These are phyloP conservation scores for Saururus chinensis DNA, from an alignment of 164 flowering plant species.

Conservation along the genomic window DNA sequence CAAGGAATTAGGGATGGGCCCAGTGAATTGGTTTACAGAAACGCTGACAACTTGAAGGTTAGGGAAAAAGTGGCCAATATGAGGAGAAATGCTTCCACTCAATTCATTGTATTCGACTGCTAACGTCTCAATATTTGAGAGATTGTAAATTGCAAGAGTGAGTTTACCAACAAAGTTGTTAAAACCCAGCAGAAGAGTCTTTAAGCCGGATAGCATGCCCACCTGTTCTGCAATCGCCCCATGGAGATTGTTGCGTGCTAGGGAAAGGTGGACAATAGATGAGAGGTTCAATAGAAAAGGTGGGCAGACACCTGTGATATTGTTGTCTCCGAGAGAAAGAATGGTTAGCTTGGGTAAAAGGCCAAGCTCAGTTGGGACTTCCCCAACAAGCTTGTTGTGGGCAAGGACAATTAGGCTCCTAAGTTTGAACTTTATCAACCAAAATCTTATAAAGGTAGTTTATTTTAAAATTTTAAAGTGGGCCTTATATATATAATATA, in stretches of 20 bases:
- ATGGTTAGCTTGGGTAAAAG: too few species aligned
- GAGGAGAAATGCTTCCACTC: conserved; percentile 10
- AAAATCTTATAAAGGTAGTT: too few species aligned
- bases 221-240: neutral
- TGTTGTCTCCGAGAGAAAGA: too few species aligned
- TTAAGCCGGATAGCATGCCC: neutral
- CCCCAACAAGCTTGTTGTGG: neutral
- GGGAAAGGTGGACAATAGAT: neutral
- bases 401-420: neutral
- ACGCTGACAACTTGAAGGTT: conserved; percentile 18
- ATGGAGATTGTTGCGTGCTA: neutral
- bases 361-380: conserved; percentile 10
- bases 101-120: conserved; percentile 2
- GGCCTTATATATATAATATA: too few species aligned
- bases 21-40: conserved; percentile 28
- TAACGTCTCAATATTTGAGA: neutral
- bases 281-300: conserved; percentile 12
- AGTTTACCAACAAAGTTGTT: neutral
- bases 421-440: too few species aligned
- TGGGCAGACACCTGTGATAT: conserved; percentile 14
- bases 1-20: conserved; percentile 36
- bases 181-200: neutral
- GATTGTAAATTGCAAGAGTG: neutral
- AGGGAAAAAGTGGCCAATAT: conserved; percentile 18
- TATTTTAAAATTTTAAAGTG: too few species aligned